Conservation (phyloP, 1,284 basidiomycete genomes). For the Anthracocystis setariae region DNA sequence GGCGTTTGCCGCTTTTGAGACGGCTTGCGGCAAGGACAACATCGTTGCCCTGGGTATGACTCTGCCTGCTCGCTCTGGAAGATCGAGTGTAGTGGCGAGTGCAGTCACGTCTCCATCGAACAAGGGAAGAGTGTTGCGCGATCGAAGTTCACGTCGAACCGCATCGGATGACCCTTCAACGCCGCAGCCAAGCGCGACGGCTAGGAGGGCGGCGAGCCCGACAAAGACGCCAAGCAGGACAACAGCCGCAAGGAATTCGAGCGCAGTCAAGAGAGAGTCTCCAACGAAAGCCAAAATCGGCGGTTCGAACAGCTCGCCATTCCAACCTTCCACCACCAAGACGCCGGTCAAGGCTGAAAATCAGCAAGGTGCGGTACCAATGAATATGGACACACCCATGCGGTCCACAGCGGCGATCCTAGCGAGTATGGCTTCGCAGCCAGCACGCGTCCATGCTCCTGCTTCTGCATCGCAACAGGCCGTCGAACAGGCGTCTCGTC, state of each 20-base stretch:
- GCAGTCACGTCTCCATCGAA: slow-evolving; percentile 11
- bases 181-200: slow-evolving; percentile 5
- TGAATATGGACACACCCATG: slow-evolving; percentile 25
- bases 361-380: not conserved
- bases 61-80: not conserved
- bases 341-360: slow-evolving; percentile 7
- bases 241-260: slow-evolving; percentile 8
- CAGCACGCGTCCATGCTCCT: not conserved
- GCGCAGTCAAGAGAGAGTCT: slow-evolving; percentile 21
- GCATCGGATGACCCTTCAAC: not conserved
- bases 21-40: slow-evolving; percentile 40
- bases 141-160: slow-evolving; percentile 6
- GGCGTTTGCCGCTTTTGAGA: slow-evolving; percentile 56
- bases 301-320: not conserved
- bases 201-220: slow-evolving; percentile 16
- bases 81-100: slow-evolving; percentile 4
- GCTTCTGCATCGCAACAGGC: not conserved
- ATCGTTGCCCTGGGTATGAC: slow-evolving; percentile 20
- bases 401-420: not conserved
- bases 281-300: slow-evolving; percentile 11
- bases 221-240: slow-evolving; percentile 15
- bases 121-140: slow-evolving; percentile 25
- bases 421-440: not conserved
- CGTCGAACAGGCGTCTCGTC: not conserved
- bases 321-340: not conserved